These are phyloP conservation scores for Avena eriantha DNA, from an alignment of 176 grass and related monocot genomes.

Conservation along the genomic window DNA sequence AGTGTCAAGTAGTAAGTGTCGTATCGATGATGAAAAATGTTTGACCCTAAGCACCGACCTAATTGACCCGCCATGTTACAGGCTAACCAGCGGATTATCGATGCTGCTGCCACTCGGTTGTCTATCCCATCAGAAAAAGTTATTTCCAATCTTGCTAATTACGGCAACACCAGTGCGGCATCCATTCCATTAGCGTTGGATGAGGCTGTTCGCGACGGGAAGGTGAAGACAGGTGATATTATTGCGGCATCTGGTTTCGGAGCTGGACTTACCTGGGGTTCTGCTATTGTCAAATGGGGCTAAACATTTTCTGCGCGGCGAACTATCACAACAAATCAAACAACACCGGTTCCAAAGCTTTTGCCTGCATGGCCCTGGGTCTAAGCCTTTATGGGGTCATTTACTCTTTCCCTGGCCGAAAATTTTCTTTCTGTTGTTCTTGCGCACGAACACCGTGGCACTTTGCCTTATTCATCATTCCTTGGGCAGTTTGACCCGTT, in stretches of 20 bases:
- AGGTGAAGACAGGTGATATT: conserved; percentile 75
- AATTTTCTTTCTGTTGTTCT: conserved; percentile 38
- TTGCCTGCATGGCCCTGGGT: conserved; percentile 27
- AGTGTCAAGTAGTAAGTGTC: conserved; percentile 4
- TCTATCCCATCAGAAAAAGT: conserved; percentile 86
- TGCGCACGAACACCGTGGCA: conserved; percentile 48
- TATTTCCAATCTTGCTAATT: conserved; percentile 92
- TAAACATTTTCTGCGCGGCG: background rate
- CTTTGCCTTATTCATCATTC: conserved; percentile 47
- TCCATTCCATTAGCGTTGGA: conserved; percentile 96
- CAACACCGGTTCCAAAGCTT: conserved; percentile 7
- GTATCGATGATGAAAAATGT: conserved; percentile 4
- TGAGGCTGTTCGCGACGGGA: conserved; percentile 74
- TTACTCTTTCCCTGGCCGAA: conserved; percentile 28
- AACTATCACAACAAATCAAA: conserved; percentile 6
- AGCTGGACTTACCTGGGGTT: conserved; percentile 96
- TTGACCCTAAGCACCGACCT: background rate
- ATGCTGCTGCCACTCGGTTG: conserved; percentile 76
- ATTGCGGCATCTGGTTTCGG: conserved; percentile 87
- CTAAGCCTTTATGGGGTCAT: conserved; percentile 8
- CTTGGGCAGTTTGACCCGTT: conserved; percentile 32
- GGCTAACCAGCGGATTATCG: conserved; percentile 92
- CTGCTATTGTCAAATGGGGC: conserved; percentile 79
- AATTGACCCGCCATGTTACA: conserved; percentile 41
- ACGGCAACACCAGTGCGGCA: conserved; percentile 92